Base-by-base conservation (phyloP, 148 eudicot genomes). In the Vaccinium corymbosum region DNA sequence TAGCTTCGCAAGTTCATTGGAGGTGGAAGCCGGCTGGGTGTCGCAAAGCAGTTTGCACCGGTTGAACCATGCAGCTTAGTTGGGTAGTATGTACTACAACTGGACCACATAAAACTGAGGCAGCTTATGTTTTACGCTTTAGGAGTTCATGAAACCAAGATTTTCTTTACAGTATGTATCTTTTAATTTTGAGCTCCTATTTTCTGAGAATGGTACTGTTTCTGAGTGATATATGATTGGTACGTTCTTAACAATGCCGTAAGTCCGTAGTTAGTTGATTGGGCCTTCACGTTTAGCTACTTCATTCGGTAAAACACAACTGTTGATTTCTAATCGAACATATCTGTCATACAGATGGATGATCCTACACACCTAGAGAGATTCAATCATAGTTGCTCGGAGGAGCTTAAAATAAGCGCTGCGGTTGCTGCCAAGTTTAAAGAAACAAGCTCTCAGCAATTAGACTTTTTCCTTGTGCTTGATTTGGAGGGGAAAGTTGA, bases 401-500 rank as follows among this genome's bases (percentile, higher is more conserved):
- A 76, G 76, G 92, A 90, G 85, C 90, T 89, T 84, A 88, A 87
- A 80, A 61, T 76, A 72, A 82, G 82, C 38, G 38, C 38, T 35
- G 3, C 38, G 3, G 38, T 35, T 74, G 71, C 83, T 76, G 83
- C 85, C n/a, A 86, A 82, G 83, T 53, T 83, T 42, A 85, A 81
- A 59, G 82, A 88, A 42, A 8, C 87, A 55, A 87, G 84, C 68
- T 53, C 92, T 74, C 98, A 95, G 85, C 71, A 91, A 29, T 82
- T 92, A n/a, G 97, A 97, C 88, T 95, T 80, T 85, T 89, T 94
- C 64, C 89, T 97, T 84, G 92, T 93, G 82, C 93, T 93, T 84
- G 97, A 93, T 94, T 91, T 96, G 89, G 98, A 96, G 88, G 98
- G 98, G 83, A 96, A 96, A 89, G 93, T 94, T 82, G 98, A 95